Percentiles rank a stretch among this genome's conserved stretches.
phyloP scores from a whole-genome alignment of 441 rosid species.

The Gossypium aridum region DNA sequence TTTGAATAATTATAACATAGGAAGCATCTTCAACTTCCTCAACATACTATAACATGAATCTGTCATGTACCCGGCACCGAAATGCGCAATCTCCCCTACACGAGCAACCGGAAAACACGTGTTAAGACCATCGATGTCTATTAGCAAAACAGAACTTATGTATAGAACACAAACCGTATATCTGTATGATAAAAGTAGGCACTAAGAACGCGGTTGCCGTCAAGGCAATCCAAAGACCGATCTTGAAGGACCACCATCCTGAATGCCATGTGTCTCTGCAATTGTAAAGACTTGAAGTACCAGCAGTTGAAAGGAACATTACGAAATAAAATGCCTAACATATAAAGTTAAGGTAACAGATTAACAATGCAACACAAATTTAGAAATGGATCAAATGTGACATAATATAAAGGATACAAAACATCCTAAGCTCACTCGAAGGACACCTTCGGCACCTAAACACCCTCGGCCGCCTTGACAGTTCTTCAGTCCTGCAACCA shows the following conservation, averaged over 20 bases:
- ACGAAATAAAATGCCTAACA: conserved; percentile 57
- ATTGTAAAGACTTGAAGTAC: conserved; percentile 51
- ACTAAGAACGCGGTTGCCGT: conserved; percentile 56
- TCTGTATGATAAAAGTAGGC: conserved; percentile 58
- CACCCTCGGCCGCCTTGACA: conserved; percentile 76
- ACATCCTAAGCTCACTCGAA: conserved; percentile 94
- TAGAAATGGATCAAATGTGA: no score
- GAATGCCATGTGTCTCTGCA: conserved; percentile 87
- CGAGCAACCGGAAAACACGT: not conserved
- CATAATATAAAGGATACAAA: conserved; percentile 61
- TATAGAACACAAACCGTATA: conserved; percentile 58
- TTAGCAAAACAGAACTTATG: not conserved
- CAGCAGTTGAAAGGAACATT: conserved; percentile 74
- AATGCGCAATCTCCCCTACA: conserved; percentile 93
- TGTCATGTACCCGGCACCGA: conserved; percentile 96
- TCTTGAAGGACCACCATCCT: conserved; percentile 89
- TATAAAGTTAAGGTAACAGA: conserved; percentile 12
- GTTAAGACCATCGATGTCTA: not conserved
- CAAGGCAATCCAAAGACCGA: conserved; percentile 54
- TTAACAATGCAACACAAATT: not conserved
- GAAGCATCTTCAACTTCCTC: conserved; percentile 17
- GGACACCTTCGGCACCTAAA: conserved; percentile 84
- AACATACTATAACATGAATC: conserved; percentile 23
- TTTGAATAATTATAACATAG: not conserved
- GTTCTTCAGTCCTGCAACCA: conserved; percentile 53